Base-by-base conservation (phyloP, 495 filamentous ascomycete genomes). In the Lophium mytilinum region DNA sequence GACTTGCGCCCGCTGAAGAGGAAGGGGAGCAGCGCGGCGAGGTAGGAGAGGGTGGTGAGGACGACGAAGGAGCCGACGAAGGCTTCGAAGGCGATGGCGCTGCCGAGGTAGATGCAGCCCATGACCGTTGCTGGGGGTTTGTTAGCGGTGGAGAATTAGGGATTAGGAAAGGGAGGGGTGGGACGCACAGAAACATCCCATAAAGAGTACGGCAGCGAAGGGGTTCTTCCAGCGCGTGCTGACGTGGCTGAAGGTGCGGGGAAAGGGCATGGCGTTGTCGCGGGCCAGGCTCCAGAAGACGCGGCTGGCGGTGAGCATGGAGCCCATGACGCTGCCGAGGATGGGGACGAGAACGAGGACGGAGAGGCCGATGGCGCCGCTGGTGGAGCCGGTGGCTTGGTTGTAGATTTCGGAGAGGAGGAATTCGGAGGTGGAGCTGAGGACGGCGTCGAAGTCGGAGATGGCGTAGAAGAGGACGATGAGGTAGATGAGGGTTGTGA, bases 261-360 rank as follows among this genome's bases (percentile, higher is more conserved):
- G 68, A 53, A 80, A 76, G 0, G 81, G 81, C 0, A 78, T 75
- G 8, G 81, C 81, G 49, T 82, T 77, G 66, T 94, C 89, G 35
- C 89, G 83, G 37, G 86, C 80, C 12, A 94, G 76, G 3, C 86
- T 82, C 88, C 88, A 94, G 64, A 86, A 82, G 4, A 82, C 83
- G n/a, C 89, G 83, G 12, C 86, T 83, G 50, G 82, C 83, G 15
- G 87, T 90, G 52, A 90, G 72, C 30, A 83, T 80, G 21, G 82
- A 86, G 10, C 85, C 88, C 45, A 87, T 70, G 12, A 76, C 72
- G 57, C 80, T 80, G 45, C 82, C 74, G 55, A 86, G 60, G 12
- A 81, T 80, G 1, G 82, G 78, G 7, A 87, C 65, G 66, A 86
- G 80, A 56, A 84, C 69, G 43, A 91, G 76, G 60, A 89, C 73